Conservation (phyloP, 805 yeast genomes). For the Metschnikowia drakensbergensis region DNA sequence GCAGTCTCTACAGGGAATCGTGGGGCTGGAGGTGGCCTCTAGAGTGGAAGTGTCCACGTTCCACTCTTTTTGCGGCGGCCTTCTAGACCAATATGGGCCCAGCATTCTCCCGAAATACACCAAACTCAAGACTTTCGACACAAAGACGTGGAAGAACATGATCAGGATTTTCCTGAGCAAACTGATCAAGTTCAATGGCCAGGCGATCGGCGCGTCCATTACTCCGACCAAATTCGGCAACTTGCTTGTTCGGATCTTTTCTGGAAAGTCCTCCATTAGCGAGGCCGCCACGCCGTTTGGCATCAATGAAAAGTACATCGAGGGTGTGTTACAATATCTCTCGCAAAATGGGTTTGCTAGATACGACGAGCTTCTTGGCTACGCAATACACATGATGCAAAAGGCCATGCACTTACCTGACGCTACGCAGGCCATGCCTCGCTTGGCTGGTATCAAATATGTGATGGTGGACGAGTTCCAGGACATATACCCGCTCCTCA, state of each 20-base stretch:
- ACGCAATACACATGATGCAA: slow-evolving; percentile 28
- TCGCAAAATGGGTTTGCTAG: slow-evolving; percentile 32
- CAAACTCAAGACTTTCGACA: slow-evolving; percentile 44
- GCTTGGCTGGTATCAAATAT: slow-evolving; percentile 25
- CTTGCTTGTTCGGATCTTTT: slow-evolving; percentile 22
- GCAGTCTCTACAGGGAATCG: slow-evolving; percentile 24
- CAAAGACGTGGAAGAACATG: slow-evolving; percentile 46
- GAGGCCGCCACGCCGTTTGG: slow-evolving; percentile 23
- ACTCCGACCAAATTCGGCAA: slow-evolving; percentile 24
- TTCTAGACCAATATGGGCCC: slow-evolving; percentile 39
- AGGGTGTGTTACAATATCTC: slow-evolving; percentile 26
- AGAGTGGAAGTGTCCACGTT: slow-evolving; percentile 78
- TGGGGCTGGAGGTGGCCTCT: slow-evolving; percentile 50
- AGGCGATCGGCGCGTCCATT: slow-evolving; percentile 22
- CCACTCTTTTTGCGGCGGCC: slow-evolving; percentile 59
- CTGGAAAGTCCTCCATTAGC: slow-evolving; percentile 19
- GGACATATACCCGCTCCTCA: slow-evolving; percentile 54
- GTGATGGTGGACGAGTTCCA: slow-evolving; percentile 72
- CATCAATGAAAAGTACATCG: slow-evolving; percentile 27
- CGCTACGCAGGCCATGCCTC: slow-evolving; percentile 10
- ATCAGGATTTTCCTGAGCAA: slow-evolving; percentile 34
- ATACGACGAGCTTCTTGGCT: slow-evolving; percentile 34
- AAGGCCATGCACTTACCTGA: neutral
- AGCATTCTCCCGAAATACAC: slow-evolving; percentile 11
- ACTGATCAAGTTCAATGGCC: slow-evolving; percentile 26